A percentile compares a stretch with the other conserved stretches of the same genome.
Conservation (phyloP, 768 basidiomycete genomes). For the Amanita muscaria region DNA sequence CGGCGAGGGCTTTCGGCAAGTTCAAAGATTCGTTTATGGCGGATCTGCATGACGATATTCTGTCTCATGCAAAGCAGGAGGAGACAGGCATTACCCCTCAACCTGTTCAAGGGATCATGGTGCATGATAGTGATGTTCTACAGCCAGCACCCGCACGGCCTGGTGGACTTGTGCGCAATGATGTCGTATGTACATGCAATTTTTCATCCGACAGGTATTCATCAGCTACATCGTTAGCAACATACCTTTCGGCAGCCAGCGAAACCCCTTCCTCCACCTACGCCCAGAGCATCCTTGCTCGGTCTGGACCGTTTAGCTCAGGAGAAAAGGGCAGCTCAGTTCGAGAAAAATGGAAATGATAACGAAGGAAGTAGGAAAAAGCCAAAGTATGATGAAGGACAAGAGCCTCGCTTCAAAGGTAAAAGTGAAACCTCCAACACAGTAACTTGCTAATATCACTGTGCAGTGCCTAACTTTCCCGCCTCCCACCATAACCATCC, state of each 20-base stretch:
- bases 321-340: constrained; percentile 70
- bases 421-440: background rate
- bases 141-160: constrained; percentile 70
- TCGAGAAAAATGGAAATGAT: constrained; percentile 28
- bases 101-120: constrained; percentile 68
- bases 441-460: constrained; percentile 9
- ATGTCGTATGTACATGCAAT: constrained; percentile 37
- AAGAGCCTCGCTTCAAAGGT: constrained; percentile 87
- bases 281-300: constrained; percentile 70
- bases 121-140: constrained; percentile 74
- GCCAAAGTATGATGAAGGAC: constrained; percentile 48
- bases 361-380: constrained; percentile 56
- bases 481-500: constrained; percentile 40
- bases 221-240: constrained; percentile 31
- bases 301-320: constrained; percentile 84
- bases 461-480: constrained; percentile 75
- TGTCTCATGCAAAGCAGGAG: constrained; percentile 62
- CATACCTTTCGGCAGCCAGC: constrained; percentile 78
- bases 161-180: constrained; percentile 71
- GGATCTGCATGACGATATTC: constrained; percentile 73
- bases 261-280: constrained; percentile 64
- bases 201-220: too few relatives aligned
- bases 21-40: constrained; percentile 72
- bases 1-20: constrained; percentile 78
- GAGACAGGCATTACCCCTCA: constrained; percentile 42